Evolutionary conservation across 495 filamentous ascomycete genomes (phyloP), one percentile per base, ranked within the genome.

Genomic region (Aspergillus baeticus): DNA sequence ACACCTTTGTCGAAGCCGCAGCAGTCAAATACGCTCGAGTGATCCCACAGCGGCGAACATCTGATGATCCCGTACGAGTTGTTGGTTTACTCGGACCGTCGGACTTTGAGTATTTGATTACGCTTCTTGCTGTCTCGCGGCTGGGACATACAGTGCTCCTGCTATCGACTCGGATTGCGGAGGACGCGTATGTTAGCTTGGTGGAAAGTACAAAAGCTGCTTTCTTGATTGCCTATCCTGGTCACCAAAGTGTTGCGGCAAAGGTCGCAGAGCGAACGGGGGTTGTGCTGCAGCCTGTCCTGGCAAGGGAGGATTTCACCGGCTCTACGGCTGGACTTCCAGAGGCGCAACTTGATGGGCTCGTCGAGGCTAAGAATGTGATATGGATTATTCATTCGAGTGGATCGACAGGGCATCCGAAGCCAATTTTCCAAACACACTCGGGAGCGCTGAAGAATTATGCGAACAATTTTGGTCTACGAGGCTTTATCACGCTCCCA

Each of bases 401-500:
- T 23, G 72, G 73, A 3, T 75, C 72, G 13, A 75, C 74, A 1
- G 74, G 72, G 0, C 61, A 62, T 29, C 72, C 71, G 1, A 76
- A 76, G 33, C 74, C 73, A 0, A 71, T 75, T 34, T 70, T 71
- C 53, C 71, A 76, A 38, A 78, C 74, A 3, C 71, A 80, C 39
- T 53, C 63, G 2, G 71, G 68, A 10, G 68, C 69, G 13, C 51
- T 77, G 17, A 62, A 63, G 43, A 76, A 77, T 54, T 79, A 74
- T 55, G 66, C 68, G 20, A 69, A 70, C 22, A 74, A 71, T 48
- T 71, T 59, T 55, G 61, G 61, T 0, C 44, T 79, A 6, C 69
- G 67, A 20, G 74, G 76, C 0, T 81, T 84, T 51, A 73, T 76
- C 48, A 79, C 80, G 0, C 63, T 83, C 3, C 82, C 81, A 5